These are phyloP conservation scores for Geotrichum bryndzae DNA, from an alignment of 1,139 yeast species.

Conservation along the genomic window DNA sequence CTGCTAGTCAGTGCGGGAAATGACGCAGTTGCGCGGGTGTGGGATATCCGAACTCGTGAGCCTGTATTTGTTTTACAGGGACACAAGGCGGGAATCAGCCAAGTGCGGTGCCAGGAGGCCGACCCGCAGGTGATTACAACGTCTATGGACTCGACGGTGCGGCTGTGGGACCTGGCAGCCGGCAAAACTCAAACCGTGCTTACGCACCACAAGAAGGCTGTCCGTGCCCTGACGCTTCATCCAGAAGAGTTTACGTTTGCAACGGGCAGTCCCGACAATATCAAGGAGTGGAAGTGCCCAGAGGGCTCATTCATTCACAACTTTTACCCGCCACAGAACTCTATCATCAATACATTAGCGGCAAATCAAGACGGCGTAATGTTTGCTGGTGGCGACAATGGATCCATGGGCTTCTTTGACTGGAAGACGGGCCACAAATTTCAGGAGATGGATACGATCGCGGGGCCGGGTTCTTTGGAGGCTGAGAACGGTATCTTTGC, in stretches of 20 bases:
- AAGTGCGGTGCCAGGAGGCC: constrained; percentile 57
- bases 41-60: constrained; percentile 85
- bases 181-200: constrained; percentile 56
- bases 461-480: constrained; percentile 64
- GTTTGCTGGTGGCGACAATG: constrained; percentile 83
- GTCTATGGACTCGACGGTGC: constrained; percentile 77
- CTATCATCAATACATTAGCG: constrained; percentile 63
- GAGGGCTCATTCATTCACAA: constrained; percentile 63
- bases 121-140: constrained; percentile 86
- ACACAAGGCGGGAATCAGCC: constrained; percentile 68
- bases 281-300: constrained; percentile 81
- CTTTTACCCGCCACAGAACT: constrained; percentile 43
- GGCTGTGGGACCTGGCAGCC: constrained; percentile 80
- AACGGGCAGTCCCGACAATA: constrained; percentile 71
- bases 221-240: constrained; percentile 65
- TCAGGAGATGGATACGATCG: constrained; percentile 49
- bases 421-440: constrained; percentile 62
- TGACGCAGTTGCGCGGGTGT: constrained; percentile 78
- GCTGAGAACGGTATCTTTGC: constrained; percentile 66
- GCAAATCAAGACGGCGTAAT: constrained; percentile 63
- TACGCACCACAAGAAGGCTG: constrained; percentile 81
- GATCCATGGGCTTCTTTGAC: constrained; percentile 70
- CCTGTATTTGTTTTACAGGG: constrained; percentile 78
- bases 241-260: constrained; percentile 73
- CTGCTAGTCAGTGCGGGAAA: constrained; percentile 85